Percentiles rank a stretch among this genome's conserved stretches.
These are phyloP conservation scores for Cicer chorassanicum DNA, from an alignment of 306 rosid species.

Conservation along the genomic window DNA sequence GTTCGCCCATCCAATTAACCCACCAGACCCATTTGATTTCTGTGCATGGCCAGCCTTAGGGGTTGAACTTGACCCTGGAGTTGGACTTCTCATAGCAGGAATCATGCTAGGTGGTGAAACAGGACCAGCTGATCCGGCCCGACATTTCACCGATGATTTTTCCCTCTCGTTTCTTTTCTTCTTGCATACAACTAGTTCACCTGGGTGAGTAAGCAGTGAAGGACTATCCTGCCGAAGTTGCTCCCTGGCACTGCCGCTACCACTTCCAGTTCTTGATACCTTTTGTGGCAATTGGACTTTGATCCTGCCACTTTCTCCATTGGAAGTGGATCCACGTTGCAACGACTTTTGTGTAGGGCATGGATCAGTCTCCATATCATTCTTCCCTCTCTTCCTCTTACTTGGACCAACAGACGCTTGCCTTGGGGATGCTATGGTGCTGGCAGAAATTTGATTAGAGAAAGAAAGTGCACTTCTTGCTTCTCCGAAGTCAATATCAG, in stretches of 20 bases:
- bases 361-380: slow-evolving; percentile 64
- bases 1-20: slow-evolving; percentile 82
- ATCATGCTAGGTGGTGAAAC: slow-evolving; percentile 71
- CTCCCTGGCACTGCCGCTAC: slow-evolving; percentile 63
- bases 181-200: slow-evolving; percentile 93
- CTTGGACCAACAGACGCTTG: slow-evolving; percentile 56
- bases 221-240: slow-evolving; percentile 65
- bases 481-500: slow-evolving; percentile 80
- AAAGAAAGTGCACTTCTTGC: slow-evolving; percentile 73
- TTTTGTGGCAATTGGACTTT: slow-evolving; percentile 65
- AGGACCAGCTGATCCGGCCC: slow-evolving; percentile 70
- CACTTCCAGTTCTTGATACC: slow-evolving; percentile 71
- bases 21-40: slow-evolving; percentile 61
- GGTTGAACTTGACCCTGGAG: slow-evolving; percentile 63
- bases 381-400: slow-evolving; percentile 70
- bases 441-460: slow-evolving; percentile 51
- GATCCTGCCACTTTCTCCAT: slow-evolving; percentile 61
- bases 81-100: slow-evolving; percentile 72
- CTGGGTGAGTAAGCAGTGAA: slow-evolving; percentile 77
- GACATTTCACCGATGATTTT: slow-evolving; percentile 61
- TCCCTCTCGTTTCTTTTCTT: slow-evolving; percentile 93
- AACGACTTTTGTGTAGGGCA: slow-evolving; percentile 57
- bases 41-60: slow-evolving; percentile 66
- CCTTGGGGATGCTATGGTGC: slow-evolving; percentile 57
- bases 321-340: slow-evolving; percentile 54